A percentile compares a stretch with the other conserved stretches of the same genome.
Conservation (phyloP, 1,284 basidiomycete species). For the Limonomyces culmigenus region DNA sequence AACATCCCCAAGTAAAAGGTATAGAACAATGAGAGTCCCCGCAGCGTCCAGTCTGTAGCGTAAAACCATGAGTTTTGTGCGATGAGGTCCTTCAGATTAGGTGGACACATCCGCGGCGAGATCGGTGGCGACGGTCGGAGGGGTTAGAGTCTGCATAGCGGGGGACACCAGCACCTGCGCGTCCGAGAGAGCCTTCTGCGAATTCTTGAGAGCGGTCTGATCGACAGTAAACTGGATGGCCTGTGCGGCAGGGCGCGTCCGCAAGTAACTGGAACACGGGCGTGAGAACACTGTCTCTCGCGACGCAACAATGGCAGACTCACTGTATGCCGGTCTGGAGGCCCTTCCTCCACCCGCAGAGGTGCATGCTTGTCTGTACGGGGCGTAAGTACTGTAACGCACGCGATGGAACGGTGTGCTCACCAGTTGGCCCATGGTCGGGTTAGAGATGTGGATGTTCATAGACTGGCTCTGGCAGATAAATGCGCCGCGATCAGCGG, state of each 20-base stretch:
- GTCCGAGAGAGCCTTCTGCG: constrained; percentile 35
- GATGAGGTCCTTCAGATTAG: too few species aligned
- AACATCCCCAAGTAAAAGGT: too few species aligned
- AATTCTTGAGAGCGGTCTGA: constrained; percentile 61
- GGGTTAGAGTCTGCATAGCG: constrained; percentile 6
- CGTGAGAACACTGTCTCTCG: too few species aligned
- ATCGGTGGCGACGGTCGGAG: constrained; percentile 12
- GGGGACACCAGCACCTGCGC: constrained; percentile 14
- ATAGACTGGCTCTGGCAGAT: constrained; percentile 90
- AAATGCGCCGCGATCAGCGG: constrained; percentile 96
- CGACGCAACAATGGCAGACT: too few species aligned
- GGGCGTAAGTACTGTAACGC: too few species aligned
- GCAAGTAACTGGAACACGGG: too few species aligned
- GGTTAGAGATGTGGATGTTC: constrained; percentile 88
- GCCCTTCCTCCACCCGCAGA: constrained; percentile 99
- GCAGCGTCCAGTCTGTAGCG: too few species aligned
- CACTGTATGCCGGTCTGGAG: constrained; percentile 98
- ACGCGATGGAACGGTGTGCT: constrained; percentile 99
- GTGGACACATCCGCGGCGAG: background rate
- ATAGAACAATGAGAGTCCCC: too few species aligned
- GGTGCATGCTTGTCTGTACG: constrained; percentile 98
- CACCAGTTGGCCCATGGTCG: constrained; percentile 87
- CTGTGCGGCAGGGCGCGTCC: constrained; percentile 86
- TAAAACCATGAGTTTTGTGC: too few species aligned
- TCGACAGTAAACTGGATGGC: constrained; percentile 99